Evolutionary conservation across 257 asterid species (phyloP).

Genomic region (Pogostemon cablin): DNA sequence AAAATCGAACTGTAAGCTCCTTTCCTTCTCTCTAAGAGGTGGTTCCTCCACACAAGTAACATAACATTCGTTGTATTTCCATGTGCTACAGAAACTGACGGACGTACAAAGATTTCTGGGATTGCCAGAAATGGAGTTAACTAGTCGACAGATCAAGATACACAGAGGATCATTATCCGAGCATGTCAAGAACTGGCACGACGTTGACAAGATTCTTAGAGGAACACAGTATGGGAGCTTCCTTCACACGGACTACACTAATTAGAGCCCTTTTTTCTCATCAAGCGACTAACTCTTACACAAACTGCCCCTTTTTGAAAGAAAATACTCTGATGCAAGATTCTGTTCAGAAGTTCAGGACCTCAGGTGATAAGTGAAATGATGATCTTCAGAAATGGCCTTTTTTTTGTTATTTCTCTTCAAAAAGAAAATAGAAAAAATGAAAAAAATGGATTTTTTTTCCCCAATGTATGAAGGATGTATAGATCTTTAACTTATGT

Average conservation of each 20-base stretch:
- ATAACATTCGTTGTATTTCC: neutral
- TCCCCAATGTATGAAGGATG: conserved; percentile 26
- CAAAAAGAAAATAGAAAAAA: too few relatives aligned
- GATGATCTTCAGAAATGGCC: conserved; percentile 34
- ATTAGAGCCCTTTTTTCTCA: conserved; percentile 5
- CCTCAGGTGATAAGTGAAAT: neutral
- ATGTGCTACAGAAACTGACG: conserved; percentile 60
- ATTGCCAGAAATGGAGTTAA: conserved; percentile 63
- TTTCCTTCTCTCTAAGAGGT: neutral
- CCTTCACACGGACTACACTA: conserved; percentile 61
- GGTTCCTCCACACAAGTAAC: neutral
- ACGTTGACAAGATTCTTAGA: conserved; percentile 55
- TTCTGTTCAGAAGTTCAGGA: conserved; percentile 34
- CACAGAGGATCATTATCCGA: conserved; percentile 75
- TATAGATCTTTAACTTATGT: conserved; percentile 35
- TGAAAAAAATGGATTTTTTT: neutral
- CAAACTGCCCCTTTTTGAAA: conserved; percentile 19
- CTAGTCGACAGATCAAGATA: conserved; percentile 88
- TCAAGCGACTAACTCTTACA: neutral
- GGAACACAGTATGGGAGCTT: conserved; percentile 79
- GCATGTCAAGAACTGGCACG: conserved; percentile 83
- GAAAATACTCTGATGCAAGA: neutral
- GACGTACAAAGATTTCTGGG: conserved; percentile 73
- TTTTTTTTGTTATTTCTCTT: neutral
- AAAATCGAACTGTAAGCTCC: conserved; percentile 67